Base-by-base conservation (phyloP, 2,329 filamentous ascomycete genomes). In the Tolypocladium inflatum region DNA sequence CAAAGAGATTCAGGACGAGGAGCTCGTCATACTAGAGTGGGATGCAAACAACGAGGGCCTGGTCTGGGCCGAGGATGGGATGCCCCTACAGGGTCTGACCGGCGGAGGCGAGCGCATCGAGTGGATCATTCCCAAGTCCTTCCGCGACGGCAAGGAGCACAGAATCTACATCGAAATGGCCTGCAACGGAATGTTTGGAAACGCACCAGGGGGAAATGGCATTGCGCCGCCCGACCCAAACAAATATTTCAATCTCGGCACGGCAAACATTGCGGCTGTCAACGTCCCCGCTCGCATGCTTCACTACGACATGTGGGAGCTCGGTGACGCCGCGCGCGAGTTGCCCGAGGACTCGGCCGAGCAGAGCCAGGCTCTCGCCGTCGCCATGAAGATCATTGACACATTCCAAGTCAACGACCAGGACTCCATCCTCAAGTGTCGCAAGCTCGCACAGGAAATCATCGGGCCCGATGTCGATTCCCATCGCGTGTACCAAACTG, bases 141-240 rank as follows among this genome's bases (percentile, higher is more conserved):
- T 89, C 75, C 83, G 89, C 61, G 90, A 96, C 71, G 92, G 91
- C 56, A 86, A 93, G 70, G 84, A 91, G 67, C 92, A 97, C 71
- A 85, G 81, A 21, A 89, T 99, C 66, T 99, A 97, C 72, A 87
- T 99, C 63, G 94, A 99, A 76, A 96, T 97, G 90, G 94, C 94
- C 23, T 97, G 94, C 76, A 99, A 99, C 72, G 87, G 88, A 72
- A 97, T 97, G 92, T 97, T 97, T 75, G 94, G 94, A 65, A 96
- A 96, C 71, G 88, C 91, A 0, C 81, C 88, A 0, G 88, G 88
- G 23, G 91, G 90, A 33, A 90, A 95, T 51, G 85, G 81, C 38
- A 97, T 97, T 64, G 90, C 96, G 70, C 91, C 94, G 17, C 94
- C 94, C 0, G 80, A 88, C 60, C 89, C 90, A n/a, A 85, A 97